Conservation (phyloP, 225 moss, liverwort and hornwort species). For the Neckera pumila region DNA sequence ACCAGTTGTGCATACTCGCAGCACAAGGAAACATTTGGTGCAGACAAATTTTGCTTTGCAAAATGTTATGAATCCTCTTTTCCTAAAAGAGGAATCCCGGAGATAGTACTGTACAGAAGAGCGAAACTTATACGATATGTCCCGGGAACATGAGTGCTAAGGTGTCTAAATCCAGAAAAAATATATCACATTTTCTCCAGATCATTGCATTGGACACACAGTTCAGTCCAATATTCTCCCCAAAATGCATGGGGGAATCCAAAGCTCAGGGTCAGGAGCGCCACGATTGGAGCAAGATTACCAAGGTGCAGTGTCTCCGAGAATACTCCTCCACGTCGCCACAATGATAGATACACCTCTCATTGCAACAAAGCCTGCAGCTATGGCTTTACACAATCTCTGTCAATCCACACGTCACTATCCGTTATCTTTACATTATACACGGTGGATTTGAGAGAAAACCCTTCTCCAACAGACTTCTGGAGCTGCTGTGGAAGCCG, state of each 20-base stretch:
- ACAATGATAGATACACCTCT: not conserved
- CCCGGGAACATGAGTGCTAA: not conserved
- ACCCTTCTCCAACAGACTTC: not conserved
- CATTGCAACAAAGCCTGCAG: not conserved
- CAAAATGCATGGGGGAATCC: not conserved
- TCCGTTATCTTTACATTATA: not conserved
- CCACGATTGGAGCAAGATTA: not conserved
- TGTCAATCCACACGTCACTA: not conserved
- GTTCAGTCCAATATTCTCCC: not conserved
- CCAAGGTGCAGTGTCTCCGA: not conserved
- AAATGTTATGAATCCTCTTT: not conserved
- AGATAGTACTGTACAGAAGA: not conserved
- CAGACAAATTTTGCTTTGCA: not conserved
- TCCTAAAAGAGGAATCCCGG: not conserved
- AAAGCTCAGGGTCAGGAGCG: slow-evolving; percentile 1
- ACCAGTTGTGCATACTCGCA: not conserved
- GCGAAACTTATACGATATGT: not conserved
- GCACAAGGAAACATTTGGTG: not conserved
- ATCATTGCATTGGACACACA: not conserved
- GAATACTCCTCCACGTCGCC: not conserved
- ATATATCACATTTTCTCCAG: not conserved
- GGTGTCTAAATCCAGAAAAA: not conserved
- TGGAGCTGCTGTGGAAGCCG: not conserved
- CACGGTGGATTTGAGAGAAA: not conserved
- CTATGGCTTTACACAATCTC: not conserved